These are phyloP conservation scores for Scalesia atractyloides DNA, from an alignment of 129 eudicot species.

Conservation along the genomic window DNA sequence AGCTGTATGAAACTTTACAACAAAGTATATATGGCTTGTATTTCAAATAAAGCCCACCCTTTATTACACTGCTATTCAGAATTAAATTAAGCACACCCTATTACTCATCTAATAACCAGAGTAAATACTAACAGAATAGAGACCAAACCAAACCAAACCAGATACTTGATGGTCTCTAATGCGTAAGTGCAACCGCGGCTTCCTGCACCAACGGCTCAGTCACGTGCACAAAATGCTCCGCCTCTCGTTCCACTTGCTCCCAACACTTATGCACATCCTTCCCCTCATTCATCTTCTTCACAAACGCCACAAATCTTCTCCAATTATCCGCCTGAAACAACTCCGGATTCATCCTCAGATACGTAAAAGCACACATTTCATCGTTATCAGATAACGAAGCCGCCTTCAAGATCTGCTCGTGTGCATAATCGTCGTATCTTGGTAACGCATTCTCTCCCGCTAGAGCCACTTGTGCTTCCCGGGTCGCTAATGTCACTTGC, in stretches of 20 bases:
- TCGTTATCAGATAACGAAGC: conserved; percentile 48
- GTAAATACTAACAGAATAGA: not conserved
- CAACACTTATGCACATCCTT: conserved; percentile 56
- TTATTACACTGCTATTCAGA: not conserved
- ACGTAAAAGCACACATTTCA: conserved; percentile 97
- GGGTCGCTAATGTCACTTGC: conserved; percentile 77
- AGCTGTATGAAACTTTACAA: conserved; percentile 8
- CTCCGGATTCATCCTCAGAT: conserved; percentile 82
- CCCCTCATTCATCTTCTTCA: conserved; percentile 90
- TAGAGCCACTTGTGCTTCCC: conserved; percentile 42
- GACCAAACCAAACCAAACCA: conserved; percentile 27
- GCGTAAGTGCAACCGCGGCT: conserved; percentile 84
- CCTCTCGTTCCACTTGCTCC: conserved; percentile 96
- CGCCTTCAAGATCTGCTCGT: conserved; percentile 65
- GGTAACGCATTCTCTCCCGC: conserved; percentile 81
- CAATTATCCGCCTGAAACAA: conserved; percentile 92
- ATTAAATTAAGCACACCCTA: not conserved
- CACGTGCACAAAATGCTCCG: conserved; percentile 90
- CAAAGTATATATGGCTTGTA: conserved; percentile 22
- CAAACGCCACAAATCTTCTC: conserved; percentile 79
- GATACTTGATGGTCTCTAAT: conserved; percentile 25
- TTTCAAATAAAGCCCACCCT: conserved; percentile 10
- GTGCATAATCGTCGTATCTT: conserved; percentile 65
- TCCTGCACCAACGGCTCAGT: conserved; percentile 84
- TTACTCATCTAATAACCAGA: conserved; percentile 24